Conservation (phyloP, 2,329 filamentous ascomycete species). For the Penicillium psychrosexuale region DNA sequence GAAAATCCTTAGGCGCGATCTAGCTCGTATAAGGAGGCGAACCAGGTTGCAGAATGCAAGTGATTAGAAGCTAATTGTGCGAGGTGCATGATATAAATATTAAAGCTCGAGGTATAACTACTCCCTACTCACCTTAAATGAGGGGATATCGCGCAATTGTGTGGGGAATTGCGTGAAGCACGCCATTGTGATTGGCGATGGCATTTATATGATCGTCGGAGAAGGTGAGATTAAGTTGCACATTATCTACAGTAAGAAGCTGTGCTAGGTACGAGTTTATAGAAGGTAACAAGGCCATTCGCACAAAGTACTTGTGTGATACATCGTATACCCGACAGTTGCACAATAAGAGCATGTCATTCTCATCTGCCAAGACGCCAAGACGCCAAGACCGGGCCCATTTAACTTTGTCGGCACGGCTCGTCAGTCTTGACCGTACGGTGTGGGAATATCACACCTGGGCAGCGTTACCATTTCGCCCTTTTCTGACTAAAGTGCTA, state of each 20-base stretch:
- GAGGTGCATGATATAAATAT: not conserved
- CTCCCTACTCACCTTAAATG: not conserved
- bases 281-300: not conserved
- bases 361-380: not conserved
- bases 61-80: not conserved
- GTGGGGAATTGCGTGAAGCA: slow-evolving; percentile 16
- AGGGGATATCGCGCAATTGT: slow-evolving; percentile 19
- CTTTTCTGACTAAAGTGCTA: no score
- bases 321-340: not conserved
- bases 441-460: no score
- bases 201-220: slow-evolving; percentile 8
- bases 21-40: not conserved
- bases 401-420: not conserved
- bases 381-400: not conserved
- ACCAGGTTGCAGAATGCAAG: not conserved
- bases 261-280: not conserved
- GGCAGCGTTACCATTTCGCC: no score
- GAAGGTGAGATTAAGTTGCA: not conserved
- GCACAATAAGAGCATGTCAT: not conserved
- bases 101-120: not conserved
- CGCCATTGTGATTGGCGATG: slow-evolving; percentile 19
- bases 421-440: no score
- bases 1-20: not conserved
- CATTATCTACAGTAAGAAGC: not conserved
- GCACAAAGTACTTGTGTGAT: no score